Percentiles rank a stretch among this genome's conserved stretches.
Conservation (phyloP, 2,329 filamentous ascomycete genomes). For the Beauveria medogensis region DNA sequence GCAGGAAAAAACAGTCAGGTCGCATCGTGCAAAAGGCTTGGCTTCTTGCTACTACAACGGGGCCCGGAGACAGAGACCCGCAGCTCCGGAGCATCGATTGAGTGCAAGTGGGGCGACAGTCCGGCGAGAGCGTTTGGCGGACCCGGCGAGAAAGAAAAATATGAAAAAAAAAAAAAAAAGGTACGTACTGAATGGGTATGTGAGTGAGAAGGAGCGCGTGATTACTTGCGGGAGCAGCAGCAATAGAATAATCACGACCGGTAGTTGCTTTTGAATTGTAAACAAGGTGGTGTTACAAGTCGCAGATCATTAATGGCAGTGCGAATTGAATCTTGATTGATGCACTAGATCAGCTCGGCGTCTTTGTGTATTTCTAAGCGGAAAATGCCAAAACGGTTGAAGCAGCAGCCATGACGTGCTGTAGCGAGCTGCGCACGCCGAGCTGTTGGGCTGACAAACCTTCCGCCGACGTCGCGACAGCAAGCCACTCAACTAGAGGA, state of each 20-base stretch:
- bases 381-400: too few species aligned
- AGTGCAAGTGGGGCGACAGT: neutral
- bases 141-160: too few species aligned
- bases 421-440: neutral
- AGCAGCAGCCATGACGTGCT: neutral
- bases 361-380: neutral
- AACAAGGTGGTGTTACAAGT: neutral
- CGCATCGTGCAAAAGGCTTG: neutral
- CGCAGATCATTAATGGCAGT: neutral
- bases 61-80: slow-evolving; percentile 1
- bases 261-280: neutral
- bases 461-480: neutral
- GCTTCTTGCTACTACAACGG: neutral
- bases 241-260: neutral
- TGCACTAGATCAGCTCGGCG: neutral
- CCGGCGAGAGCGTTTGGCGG: neutral
- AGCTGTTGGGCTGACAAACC: neutral
- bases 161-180: too few species aligned
- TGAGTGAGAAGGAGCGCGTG: neutral
- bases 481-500: neutral
- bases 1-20: neutral
- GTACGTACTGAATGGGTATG: neutral
- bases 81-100: slow-evolving; percentile 7
- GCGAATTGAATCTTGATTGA: neutral
- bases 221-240: neutral